Conservation (phyloP, 2,329 filamentous ascomycete species). For the Falciphora oryzae region DNA sequence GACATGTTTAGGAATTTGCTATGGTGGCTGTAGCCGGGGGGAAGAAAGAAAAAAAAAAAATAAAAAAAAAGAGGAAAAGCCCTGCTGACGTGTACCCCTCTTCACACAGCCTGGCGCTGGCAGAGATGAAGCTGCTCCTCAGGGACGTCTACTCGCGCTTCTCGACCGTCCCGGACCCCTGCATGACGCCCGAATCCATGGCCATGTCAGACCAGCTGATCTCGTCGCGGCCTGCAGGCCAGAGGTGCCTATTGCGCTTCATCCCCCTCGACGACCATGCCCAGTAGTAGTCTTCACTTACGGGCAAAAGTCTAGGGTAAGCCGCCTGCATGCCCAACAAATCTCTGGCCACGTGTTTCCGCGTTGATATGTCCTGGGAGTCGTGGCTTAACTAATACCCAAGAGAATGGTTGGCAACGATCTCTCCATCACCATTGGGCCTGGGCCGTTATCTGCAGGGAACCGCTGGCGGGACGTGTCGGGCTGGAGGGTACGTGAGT, state of each 20-base stretch:
- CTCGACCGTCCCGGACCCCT: constrained; percentile 46
- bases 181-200: constrained; percentile 53
- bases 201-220: constrained; percentile 62
- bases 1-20: too few species aligned
- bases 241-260: constrained; percentile 52
- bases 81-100: not conserved
- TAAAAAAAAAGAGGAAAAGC: constrained; percentile 5
- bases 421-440: not conserved
- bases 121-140: constrained; percentile 63
- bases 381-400: not conserved
- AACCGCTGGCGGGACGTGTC: not conserved
- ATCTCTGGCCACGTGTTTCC: not conserved
- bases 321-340: not conserved
- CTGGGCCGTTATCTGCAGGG: not conserved
- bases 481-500: not conserved
- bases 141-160: constrained; percentile 56
- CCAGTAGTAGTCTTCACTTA: not conserved
- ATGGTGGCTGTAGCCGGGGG: too few species aligned
- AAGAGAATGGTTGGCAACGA: not conserved
- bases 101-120: constrained; percentile 48
- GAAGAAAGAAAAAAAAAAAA: not conserved
- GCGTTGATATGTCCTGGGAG: not conserved
- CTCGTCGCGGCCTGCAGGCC: constrained; percentile 54
- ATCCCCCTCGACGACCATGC: constrained; percentile 23
- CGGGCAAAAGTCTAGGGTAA: not conserved